phyloP scores from a whole-genome alignment of 331 rosid genomes.

The Malus hybrid region DNA sequence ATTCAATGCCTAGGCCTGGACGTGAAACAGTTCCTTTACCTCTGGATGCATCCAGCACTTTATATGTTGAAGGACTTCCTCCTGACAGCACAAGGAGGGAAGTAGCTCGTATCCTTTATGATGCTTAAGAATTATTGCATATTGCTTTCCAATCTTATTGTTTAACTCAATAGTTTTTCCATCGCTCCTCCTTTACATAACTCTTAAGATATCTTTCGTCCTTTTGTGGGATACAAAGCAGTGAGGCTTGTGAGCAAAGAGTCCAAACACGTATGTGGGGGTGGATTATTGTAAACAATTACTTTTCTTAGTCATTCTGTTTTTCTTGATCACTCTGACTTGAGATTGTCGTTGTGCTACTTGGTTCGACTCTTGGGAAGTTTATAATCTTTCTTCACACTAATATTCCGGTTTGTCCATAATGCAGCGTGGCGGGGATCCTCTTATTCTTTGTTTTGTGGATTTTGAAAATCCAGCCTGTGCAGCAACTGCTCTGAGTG shows the following conservation, averaged over 20 bases:
- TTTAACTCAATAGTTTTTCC: not conserved
- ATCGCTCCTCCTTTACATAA: conserved; percentile 25
- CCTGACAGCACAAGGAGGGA: conserved; percentile 79
- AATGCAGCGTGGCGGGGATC: conserved; percentile 84
- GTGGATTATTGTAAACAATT: not conserved
- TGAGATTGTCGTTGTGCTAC: not conserved
- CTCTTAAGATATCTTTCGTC: conserved; percentile 73
- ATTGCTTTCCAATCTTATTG: not conserved
- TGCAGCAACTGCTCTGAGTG: conserved; percentile 90
- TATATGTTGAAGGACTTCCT: conserved; percentile 93
- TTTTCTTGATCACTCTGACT: not conserved
- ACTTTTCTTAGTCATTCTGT: conserved; percentile 1
- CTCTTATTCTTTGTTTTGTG: conserved; percentile 88
- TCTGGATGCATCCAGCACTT: conserved; percentile 80
- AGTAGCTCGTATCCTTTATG: conserved; percentile 85
- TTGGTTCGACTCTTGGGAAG: not conserved
- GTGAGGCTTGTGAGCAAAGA: conserved; percentile 88
- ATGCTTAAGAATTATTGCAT: not conserved
- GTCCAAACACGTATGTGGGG: conserved; percentile 63
- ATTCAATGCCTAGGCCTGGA: conserved; percentile 50
- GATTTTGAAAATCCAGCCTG: conserved; percentile 82
- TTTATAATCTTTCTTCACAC: not conserved
- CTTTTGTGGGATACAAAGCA: conserved; percentile 93
- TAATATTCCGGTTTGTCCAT: conserved; percentile 16
- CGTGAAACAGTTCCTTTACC: conserved; percentile 73